phyloP scores from a whole-genome alignment of 495 filamentous ascomycete species.

The Barbatosphaeria neglecta region DNA sequence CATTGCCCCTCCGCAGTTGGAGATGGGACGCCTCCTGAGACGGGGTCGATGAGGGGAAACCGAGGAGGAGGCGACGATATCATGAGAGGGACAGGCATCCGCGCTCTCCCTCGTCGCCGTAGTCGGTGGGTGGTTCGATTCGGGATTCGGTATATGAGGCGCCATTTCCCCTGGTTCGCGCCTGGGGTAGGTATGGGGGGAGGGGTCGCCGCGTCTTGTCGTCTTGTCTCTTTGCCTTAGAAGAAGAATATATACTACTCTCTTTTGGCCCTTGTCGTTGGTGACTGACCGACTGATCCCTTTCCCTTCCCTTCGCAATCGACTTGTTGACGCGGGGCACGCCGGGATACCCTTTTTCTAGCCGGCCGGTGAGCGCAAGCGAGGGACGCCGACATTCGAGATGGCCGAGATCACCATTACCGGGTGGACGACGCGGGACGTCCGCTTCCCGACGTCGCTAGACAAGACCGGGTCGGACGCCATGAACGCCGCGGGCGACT shows the following conservation, averaged over 20 bases:
- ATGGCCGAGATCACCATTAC: constrained; percentile 69
- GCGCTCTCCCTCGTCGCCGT: background rate
- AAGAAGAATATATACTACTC: too few relatives aligned
- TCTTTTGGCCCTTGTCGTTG: background rate
- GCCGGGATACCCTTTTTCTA: too few relatives aligned
- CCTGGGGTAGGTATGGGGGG: too few relatives aligned
- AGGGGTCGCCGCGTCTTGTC: too few relatives aligned
- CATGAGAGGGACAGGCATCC: background rate
- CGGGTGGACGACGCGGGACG: constrained; percentile 66
- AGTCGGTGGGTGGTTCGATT: constrained; percentile 5
- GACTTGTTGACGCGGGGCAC: too few relatives aligned
- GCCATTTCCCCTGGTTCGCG: background rate
- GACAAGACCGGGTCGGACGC: constrained; percentile 94
- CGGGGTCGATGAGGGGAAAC: background rate
- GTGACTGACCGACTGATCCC: too few relatives aligned
- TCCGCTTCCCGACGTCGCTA: constrained; percentile 88
- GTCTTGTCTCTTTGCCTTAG: too few relatives aligned
- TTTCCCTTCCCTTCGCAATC: too few relatives aligned
- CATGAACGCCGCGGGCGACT: constrained; percentile 93
- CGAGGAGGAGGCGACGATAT: background rate
- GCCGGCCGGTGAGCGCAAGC: background rate
- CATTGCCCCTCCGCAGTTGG: constrained; percentile 4
- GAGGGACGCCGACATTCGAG: background rate
- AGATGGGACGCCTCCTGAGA: constrained; percentile 1
- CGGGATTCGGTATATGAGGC: constrained; percentile 9